Evolutionary conservation across 2,329 filamentous ascomycete species (phyloP).

Genomic region (Ramularia endophylla): DNA sequence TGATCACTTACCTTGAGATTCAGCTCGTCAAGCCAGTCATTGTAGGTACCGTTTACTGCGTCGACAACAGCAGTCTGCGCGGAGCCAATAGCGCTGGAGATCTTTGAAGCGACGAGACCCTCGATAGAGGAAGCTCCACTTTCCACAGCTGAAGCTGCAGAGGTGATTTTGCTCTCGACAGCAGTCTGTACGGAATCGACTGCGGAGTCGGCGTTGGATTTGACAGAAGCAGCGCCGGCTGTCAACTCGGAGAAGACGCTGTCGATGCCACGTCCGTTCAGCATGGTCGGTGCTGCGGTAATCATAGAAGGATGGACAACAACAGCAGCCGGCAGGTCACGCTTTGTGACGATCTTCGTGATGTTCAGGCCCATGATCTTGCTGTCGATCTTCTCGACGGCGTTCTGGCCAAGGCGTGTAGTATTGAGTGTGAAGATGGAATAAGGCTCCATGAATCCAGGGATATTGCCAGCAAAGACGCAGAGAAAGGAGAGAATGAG

Average conservation of each 20-base stretch:
- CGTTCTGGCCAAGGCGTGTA: constrained; percentile 45
- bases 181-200: constrained; percentile 18
- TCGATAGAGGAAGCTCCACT: constrained; percentile 13
- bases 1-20: constrained; percentile 40
- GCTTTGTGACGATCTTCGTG: constrained; percentile 15
- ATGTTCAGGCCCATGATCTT: constrained; percentile 22
- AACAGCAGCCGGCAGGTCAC: constrained; percentile 8
- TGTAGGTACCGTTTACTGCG: constrained; percentile 33
- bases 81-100: constrained; percentile 22
- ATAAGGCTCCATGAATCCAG: constrained; percentile 51
- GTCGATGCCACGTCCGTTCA: constrained; percentile 16
- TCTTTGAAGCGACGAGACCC: constrained; percentile 16
- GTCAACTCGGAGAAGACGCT: constrained; percentile 25
- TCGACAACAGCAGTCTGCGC: constrained; percentile 39
- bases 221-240: constrained; percentile 10
- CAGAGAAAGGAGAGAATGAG: constrained; percentile 55
- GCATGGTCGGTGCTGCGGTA: constrained; percentile 12
- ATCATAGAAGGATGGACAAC: constrained; percentile 12
- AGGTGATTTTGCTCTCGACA: constrained; percentile 19
- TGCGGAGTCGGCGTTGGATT: constrained; percentile 11
- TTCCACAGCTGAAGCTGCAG: constrained; percentile 16
- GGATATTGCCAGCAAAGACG: constrained; percentile 55
- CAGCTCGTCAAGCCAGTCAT: constrained; percentile 40
- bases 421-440: constrained; percentile 56
- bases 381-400: constrained; percentile 26